Evolutionary conservation across 1,284 basidiomycete species (phyloP), one percentile per base, ranked within the genome.

Genomic region (Gomphus bonarii): DNA sequence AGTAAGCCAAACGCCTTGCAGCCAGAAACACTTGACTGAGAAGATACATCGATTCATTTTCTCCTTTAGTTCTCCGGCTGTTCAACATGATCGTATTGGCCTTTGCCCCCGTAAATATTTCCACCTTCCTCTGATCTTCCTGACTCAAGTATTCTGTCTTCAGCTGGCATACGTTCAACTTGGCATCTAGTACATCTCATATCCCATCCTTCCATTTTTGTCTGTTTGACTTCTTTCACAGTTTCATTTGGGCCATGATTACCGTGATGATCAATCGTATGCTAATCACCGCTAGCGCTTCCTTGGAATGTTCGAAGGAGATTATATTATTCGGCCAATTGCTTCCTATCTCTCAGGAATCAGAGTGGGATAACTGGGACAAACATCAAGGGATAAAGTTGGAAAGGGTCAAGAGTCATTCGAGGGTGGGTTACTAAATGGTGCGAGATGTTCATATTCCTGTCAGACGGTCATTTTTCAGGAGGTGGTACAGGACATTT

Each of bases 241-340:
- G 55, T n/a, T 50, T 57, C 30, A 40, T 43, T n/a, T 57, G 55
- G 55, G 18, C 55, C 22, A 57, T 57, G 49, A 57, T 57, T 36
- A 25, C 55, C 1, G 47, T 35, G 22, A 9, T 51, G 20, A 50
- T 57, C 30, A 50, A 51, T 31, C 55, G 55, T 3, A 57, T 57
- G 55, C 18, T 57, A 10, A 51, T 57, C 35, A 50, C 55, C 11
- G 31, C 51, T 31, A 49, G 43, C 11, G 14, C 36, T n/a, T n/a
- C 47, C 20, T 5, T 57, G 20, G 33, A 30, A 54, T 28, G 38
- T 20, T n/a, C 52, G 3, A n/a, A 3, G 18, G 54, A 55, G 6
- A 11, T 6, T 3, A 16, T 3, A 12, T n/a, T 40, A 16, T 40
- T 40, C 14, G 14, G 12, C 6, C 38, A 40, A n/a, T 40, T 16